These are phyloP conservation scores for Sugiyamaella lignohabitans DNA, from an alignment of 805 yeast species.

Conservation along the genomic window DNA sequence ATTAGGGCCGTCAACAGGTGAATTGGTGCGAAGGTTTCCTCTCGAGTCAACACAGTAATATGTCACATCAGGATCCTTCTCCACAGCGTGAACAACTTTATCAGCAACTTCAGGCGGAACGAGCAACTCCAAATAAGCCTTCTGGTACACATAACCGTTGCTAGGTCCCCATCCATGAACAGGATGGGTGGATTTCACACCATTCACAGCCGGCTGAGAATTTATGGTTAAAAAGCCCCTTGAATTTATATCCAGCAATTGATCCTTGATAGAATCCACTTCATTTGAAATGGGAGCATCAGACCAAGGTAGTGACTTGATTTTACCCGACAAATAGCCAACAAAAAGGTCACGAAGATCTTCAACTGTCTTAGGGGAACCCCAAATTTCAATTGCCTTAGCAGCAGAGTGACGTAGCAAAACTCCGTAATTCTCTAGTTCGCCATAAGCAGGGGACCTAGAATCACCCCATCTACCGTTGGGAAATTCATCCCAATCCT, in stretches of 20 bases:
- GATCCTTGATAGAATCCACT: slow-evolving; percentile 51
- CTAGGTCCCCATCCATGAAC: slow-evolving; percentile 93
- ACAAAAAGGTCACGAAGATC: slow-evolving; percentile 62
- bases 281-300: slow-evolving; percentile 84
- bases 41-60: slow-evolving; percentile 68
- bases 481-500: slow-evolving; percentile 97
- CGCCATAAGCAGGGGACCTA: slow-evolving; percentile 94
- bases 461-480: slow-evolving; percentile 99
- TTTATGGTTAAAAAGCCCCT: slow-evolving; percentile 75
- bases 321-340: slow-evolving; percentile 62
- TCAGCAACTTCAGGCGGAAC: slow-evolving; percentile 52
- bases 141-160: slow-evolving; percentile 89
- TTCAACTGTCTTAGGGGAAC: slow-evolving; percentile 53
- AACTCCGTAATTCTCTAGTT: slow-evolving; percentile 73
- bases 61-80: slow-evolving; percentile 48
- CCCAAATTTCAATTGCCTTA: slow-evolving; percentile 83
- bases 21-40: slow-evolving; percentile 57
- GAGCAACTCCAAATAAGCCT: slow-evolving; percentile 84
- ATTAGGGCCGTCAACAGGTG: slow-evolving; percentile 69
- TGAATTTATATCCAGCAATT: slow-evolving; percentile 57
- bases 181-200: slow-evolving; percentile 61
- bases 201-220: slow-evolving; percentile 91
- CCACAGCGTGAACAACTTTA: slow-evolving; percentile 43
- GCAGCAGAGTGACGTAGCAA: slow-evolving; percentile 70
- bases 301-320: slow-evolving; percentile 85